Evolutionary conservation across 2,329 filamentous ascomycete genomes (phyloP).

Genomic region (Alternaria arbusti): DNA sequence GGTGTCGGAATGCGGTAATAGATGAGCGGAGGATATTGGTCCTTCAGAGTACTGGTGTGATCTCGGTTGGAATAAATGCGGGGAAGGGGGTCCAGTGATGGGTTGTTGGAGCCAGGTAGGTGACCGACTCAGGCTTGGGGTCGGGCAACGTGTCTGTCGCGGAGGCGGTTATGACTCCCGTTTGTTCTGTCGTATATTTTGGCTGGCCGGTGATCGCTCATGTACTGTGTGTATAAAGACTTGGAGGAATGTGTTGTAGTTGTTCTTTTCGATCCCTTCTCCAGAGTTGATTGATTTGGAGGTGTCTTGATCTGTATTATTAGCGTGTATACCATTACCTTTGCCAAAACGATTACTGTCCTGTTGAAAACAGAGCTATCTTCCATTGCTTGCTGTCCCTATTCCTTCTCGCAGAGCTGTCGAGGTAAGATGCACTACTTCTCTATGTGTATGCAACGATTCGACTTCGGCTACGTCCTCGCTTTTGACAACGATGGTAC

Average conservation of each 20-base stretch:
- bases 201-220: not conserved
- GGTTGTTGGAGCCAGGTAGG: not conserved
- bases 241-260: no score
- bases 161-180: not conserved
- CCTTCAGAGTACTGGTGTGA: not conserved
- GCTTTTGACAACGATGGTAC: not conserved
- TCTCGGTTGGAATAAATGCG: not conserved
- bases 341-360: not conserved
- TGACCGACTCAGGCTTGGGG: not conserved
- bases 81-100: not conserved
- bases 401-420: not conserved
- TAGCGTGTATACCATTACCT: slow-evolving; percentile 6
- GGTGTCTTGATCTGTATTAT: not conserved
- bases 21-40: not conserved
- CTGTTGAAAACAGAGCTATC: not conserved
- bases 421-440: not conserved
- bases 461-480: not conserved
- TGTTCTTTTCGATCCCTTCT: not conserved
- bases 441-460: not conserved
- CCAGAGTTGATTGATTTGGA: not conserved
- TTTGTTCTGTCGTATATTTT: not conserved
- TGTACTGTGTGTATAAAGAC: not conserved
- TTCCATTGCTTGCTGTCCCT: not conserved
- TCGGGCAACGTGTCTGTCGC: not conserved
- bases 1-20: not conserved